A percentile compares a stretch with the other conserved stretches of the same genome.
phyloP scores from a whole-genome alignment of 331 rosid species.

The Malus hybrid region DNA sequence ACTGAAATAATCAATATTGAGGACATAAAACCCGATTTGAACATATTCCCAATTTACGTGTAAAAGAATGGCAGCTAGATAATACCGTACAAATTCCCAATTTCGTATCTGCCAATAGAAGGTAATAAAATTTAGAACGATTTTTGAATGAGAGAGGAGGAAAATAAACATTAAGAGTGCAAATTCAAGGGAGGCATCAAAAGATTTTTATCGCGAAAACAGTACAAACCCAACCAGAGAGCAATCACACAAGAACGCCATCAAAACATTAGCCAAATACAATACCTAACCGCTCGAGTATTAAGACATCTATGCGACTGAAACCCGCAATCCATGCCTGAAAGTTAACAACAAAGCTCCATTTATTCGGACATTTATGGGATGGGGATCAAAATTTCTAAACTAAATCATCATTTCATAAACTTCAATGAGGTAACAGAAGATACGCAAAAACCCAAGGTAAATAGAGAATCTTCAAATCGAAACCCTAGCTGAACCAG shows the following conservation, averaged over 20 bases:
- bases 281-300: not conserved
- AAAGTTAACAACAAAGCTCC: not conserved
- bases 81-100: too few relatives aligned
- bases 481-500: not conserved
- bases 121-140: too few relatives aligned
- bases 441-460: too few relatives aligned
- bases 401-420: not conserved
- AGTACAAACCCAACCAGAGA: not conserved
- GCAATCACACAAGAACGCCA: not conserved
- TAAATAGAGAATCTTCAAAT: not conserved
- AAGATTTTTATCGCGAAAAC: too few relatives aligned
- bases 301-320: not conserved
- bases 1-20: too few relatives aligned
- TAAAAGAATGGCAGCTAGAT: too few relatives aligned
- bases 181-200: too few relatives aligned
- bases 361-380: not conserved
- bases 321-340: not conserved
- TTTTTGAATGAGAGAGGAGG: too few relatives aligned
- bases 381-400: not conserved
- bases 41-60: too few relatives aligned
- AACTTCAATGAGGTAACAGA: not conserved
- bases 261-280: not conserved
- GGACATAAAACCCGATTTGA: too few relatives aligned
- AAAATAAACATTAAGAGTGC: too few relatives aligned
- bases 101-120: too few relatives aligned